Evolutionary conservation across 2,329 filamentous ascomycete genomes (phyloP).

Genomic region (Chaetomiaceae sp.): DNA sequence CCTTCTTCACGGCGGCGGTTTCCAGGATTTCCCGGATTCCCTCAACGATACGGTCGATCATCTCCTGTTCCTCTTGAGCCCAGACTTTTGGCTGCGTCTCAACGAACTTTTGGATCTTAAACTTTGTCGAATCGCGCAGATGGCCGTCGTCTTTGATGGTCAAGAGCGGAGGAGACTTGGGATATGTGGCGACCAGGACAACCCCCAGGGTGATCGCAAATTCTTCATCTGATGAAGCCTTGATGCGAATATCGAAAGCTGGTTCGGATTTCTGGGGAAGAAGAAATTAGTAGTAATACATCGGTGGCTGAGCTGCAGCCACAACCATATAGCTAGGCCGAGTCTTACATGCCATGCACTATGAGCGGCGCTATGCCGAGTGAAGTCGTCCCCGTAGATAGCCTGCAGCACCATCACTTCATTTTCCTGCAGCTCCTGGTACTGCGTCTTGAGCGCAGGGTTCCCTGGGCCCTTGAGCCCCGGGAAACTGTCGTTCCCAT

Average conservation of each 20-base stretch:
- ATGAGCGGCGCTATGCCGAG: constrained; percentile 64
- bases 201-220: constrained; percentile 69
- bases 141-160: constrained; percentile 60
- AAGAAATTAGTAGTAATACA: constrained; percentile 6
- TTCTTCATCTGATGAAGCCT: constrained; percentile 67
- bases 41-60: constrained; percentile 63
- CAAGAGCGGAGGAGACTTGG: constrained; percentile 73
- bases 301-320: background rate
- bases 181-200: constrained; percentile 84
- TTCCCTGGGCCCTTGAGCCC: constrained; percentile 44
- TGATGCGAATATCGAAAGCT: constrained; percentile 75
- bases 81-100: constrained; percentile 55
- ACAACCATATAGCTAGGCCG: background rate
- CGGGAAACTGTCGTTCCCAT: constrained; percentile 47
- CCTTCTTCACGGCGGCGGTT: constrained; percentile 74
- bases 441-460: constrained; percentile 51
- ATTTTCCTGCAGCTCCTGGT: constrained; percentile 80
- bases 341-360: constrained; percentile 76
- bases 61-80: constrained; percentile 50
- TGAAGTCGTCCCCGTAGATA: constrained; percentile 86
- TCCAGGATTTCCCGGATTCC: constrained; percentile 74
- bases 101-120: constrained; percentile 63
- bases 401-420: constrained; percentile 81
- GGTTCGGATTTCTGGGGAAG: constrained; percentile 73
- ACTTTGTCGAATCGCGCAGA: constrained; percentile 66